Percentiles rank a stretch among this genome's conserved stretches.
Evolutionary conservation across 148 eudicot genomes (phyloP).

Genomic region (Chenopodium formosanum): DNA sequence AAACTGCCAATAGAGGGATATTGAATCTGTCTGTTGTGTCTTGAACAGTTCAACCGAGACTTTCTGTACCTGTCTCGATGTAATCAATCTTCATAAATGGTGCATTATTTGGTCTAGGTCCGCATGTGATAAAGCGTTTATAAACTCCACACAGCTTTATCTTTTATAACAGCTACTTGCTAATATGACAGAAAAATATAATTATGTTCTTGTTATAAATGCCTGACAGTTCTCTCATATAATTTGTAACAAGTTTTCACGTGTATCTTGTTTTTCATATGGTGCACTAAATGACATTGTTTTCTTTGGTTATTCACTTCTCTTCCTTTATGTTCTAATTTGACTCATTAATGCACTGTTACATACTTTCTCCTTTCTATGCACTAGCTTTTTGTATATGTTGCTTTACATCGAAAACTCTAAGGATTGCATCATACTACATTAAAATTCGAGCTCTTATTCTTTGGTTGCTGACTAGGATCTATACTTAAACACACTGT

Average conservation of each 20-base stretch:
- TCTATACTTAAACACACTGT: not conserved
- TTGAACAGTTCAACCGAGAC: not conserved
- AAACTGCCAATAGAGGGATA: not conserved
- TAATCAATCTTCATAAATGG: not conserved
- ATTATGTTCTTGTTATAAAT: not conserved
- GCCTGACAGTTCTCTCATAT: not conserved
- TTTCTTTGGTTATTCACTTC: too few species aligned
- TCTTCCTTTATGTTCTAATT: too few species aligned
- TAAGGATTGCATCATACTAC: not conserved
- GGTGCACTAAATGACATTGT: too few species aligned
- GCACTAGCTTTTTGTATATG: not conserved
- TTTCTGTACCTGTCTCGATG: not conserved
- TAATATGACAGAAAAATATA: not conserved
- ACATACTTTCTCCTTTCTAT: not conserved
- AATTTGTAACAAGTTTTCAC: not conserved
- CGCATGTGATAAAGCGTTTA: not conserved
- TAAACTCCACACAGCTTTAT: not conserved
- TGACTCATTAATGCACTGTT: too few species aligned
- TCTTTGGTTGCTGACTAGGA: not conserved
- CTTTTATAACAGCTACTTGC: not conserved
- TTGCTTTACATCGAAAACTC: not conserved
- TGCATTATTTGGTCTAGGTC: not conserved
- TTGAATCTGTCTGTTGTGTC: conserved; percentile 3
- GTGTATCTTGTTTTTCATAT: not conserved
- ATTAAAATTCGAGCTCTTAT: not conserved